Evolutionary conservation across 2,329 filamentous ascomycete genomes (phyloP), one percentile per base, ranked within the genome.

Genomic region (Atkinsonella texensis): DNA sequence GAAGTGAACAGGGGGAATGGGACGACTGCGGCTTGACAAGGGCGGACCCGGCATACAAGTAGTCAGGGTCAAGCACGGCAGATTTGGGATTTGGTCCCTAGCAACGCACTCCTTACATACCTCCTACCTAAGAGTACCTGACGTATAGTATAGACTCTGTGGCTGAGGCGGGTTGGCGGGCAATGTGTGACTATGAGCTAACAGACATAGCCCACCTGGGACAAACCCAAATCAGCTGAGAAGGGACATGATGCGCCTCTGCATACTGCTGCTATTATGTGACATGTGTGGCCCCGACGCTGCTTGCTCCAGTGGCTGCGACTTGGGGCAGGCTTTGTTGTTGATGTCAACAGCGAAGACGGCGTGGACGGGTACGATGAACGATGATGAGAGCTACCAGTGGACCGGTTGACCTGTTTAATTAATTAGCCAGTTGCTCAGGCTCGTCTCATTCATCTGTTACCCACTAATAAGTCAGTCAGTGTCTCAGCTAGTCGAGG

Each of bases 401-500:
- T 9, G 3, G 28, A n/a, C 42, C 42, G 23, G 42, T 31, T 23
- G 20, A 23, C 20, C 52, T 45, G 57, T 50, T 50, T 28, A 28
- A 50, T 48, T 46, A 33, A 56, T 46, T 55, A 55, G 49, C 53
- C 53, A 55, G 58, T 20, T 49, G 38, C 47, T 50, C 52, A 52
- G 45, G 49, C 28, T 28, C 28, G 28, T 54, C 53, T 1, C 11
- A 32, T 31, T 17, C 45, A 38, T 7, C 28, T 8, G n/a, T 41
- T 46, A n/a, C 47, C 53, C 51, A 54, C 58, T 56, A 57, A 49
- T 60, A 59, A 7, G 4, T 6, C 4, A 60, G 56, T 59, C 59
- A 59, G 42, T 64, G 63, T 64, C 63, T 65, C 61, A 63, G 57
- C 42, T 35, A 40, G 49, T 28, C 46, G 7, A 41, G 46, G 15